These are phyloP conservation scores for Shiraia sp. DNA, from an alignment of 2,329 filamentous ascomycete genomes.

Conservation along the genomic window DNA sequence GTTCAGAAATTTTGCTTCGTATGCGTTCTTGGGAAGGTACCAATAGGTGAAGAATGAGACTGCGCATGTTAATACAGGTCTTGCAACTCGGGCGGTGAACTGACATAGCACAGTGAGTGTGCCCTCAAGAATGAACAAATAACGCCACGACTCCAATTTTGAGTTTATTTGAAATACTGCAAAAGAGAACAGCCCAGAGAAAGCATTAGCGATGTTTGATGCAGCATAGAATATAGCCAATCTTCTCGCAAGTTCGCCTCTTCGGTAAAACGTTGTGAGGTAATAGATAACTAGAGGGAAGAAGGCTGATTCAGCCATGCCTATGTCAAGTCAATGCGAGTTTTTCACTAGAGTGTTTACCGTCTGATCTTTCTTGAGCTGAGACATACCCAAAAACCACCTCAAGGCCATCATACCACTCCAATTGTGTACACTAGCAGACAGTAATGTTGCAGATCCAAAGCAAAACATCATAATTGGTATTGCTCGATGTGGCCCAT, in stretches of 20 bases:
- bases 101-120: conserved; percentile 59
- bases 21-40: conserved; percentile 68
- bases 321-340: conserved; percentile 24
- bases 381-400: conserved; percentile 64
- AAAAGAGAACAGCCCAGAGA: conserved; percentile 63
- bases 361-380: conserved; percentile 6
- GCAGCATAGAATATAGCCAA: conserved; percentile 77
- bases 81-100: neutral
- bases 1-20: conserved; percentile 67
- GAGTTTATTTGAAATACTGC: conserved; percentile 62
- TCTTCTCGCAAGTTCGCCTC: conserved; percentile 70
- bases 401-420: conserved; percentile 67
- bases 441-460: conserved; percentile 66
- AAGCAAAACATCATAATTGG: conserved; percentile 71
- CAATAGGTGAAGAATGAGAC: conserved; percentile 66
- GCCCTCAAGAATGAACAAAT: conserved; percentile 67
- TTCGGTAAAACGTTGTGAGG: conserved; percentile 66
- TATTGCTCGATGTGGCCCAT: conserved; percentile 65
- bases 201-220: conserved; percentile 72
- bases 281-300: conserved; percentile 72
- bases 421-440: conserved; percentile 62
- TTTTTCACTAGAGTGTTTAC: conserved; percentile 7
- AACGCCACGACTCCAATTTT: conserved; percentile 63
- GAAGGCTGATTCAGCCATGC: conserved; percentile 68
- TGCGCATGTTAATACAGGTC: conserved; percentile 4